phyloP scores from a whole-genome alignment of 805 yeast species.

The Teunomyces panamensis region DNA sequence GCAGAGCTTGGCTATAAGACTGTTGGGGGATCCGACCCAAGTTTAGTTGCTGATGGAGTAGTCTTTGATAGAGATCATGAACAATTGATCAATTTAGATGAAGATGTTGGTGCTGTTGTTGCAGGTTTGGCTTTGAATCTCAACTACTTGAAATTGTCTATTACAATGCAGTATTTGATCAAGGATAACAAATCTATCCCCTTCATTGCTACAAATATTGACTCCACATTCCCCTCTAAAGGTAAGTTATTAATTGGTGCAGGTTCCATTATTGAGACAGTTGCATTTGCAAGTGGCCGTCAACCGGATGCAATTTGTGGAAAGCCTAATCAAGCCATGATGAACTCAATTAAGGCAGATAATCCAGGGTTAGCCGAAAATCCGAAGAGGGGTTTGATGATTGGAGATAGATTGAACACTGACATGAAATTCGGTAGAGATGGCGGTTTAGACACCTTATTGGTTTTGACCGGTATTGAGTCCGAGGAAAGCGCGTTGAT shows the following conservation, averaged over 20 bases:
- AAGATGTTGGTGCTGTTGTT: conserved; percentile 79
- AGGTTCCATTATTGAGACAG: conserved; percentile 81
- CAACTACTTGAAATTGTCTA: conserved; percentile 78
- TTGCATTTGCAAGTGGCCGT: conserved; percentile 73
- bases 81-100: conserved; percentile 59
- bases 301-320: conserved; percentile 83
- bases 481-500: conserved; percentile 58
- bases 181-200: conserved; percentile 54
- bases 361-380: conserved; percentile 47
- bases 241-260: conserved; percentile 92
- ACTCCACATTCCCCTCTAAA: conserved; percentile 89
- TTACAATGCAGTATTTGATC: conserved; percentile 75
- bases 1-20: conserved; percentile 68
- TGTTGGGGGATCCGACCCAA: conserved; percentile 80
- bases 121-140: conserved; percentile 79
- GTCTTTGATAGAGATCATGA: conserved; percentile 56
- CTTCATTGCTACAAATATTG: conserved; percentile 91
- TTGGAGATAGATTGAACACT: conserved; percentile 93
- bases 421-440: conserved; percentile 89
- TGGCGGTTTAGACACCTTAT: conserved; percentile 81
- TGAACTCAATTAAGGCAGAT: conserved; percentile 79
- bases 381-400: conserved; percentile 72
- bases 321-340: conserved; percentile 86
- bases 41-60: conserved; percentile 41
- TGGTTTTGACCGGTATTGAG: conserved; percentile 92